phyloP scores from a whole-genome alignment of 306 rosid genomes.

The Trichosanthes cucumerina region DNA sequence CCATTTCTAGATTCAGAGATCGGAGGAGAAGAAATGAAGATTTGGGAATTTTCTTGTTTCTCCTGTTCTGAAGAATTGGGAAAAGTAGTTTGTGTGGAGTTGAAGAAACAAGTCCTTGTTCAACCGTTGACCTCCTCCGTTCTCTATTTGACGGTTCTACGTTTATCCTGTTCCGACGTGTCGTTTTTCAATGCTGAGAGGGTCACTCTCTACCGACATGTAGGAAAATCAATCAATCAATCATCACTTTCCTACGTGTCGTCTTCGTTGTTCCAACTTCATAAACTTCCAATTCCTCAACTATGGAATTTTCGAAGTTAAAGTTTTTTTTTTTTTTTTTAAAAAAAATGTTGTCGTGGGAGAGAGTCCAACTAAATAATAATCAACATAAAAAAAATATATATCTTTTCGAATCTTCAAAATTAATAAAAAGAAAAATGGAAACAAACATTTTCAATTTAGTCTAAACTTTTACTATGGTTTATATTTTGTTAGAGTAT shows the following conservation, averaged over 20 bases:
- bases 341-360: background rate
- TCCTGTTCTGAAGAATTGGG: background rate
- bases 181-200: background rate
- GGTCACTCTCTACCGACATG: background rate
- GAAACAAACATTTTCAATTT: too few relatives aligned
- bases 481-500: too few relatives aligned
- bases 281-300: background rate
- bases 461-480: too few relatives aligned
- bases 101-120: background rate
- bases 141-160: background rate
- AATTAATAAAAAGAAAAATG: too few relatives aligned
- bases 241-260: conserved; percentile 1
- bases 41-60: background rate
- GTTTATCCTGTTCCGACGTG: background rate
- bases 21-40: background rate
- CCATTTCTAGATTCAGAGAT: conserved; percentile 32
- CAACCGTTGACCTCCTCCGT: conserved; percentile 4
- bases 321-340: background rate
- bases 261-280: background rate
- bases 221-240: background rate
- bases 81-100: background rate
- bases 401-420: too few relatives aligned
- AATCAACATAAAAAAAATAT: too few relatives aligned
- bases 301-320: background rate
- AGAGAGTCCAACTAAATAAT: background rate